Base-by-base conservation (phyloP, 164 flowering plant genomes). In the Chimonanthus salicifolius region DNA sequence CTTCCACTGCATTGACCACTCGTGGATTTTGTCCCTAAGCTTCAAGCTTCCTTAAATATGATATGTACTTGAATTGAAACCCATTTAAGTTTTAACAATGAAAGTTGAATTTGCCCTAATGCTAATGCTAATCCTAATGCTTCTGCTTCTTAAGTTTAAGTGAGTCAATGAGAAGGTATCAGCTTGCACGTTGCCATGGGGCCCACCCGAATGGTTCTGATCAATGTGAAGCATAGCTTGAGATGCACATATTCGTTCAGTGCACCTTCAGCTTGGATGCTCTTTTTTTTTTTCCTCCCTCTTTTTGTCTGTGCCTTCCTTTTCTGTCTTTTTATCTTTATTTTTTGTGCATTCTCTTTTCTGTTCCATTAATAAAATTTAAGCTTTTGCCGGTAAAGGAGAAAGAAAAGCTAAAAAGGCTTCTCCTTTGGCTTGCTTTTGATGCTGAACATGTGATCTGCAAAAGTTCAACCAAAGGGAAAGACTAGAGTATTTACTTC, bases 391-490 rank as follows among this genome's bases (percentile, higher is more conserved):
- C 15, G 62, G 20, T 10, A 70, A 70, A 51, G 47, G 10, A 54
- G 72, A 50, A 50, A 33, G 45, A 70, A 70, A 70, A 70, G 72
- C 72, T 70, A 70, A 33, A 70, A 44, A 70, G 72, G 63, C 62
- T 5, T 3, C 72, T 63, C 21, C 44, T 10, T 8, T 20, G 47
- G 21, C 62, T 51, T 51, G 72, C 69, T 66, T 66, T 66, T 66
- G 69, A 66, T 66, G 49, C 69, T 45, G 45, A 66, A 46, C 69
- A 44, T 66, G 69, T 66, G 69, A 46, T 44, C 33, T 46, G 48
- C 69, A 66, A 66, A 66, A 66, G 69, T 66, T 54, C 9, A 33
- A 33, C 33, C 33, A 15, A 54, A 54, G 60, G 60, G 60, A 3
- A 10, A 54, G 60, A 54, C 11, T 13, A 11, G 60, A 54, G n/a